Evolutionary conservation across 1,284 basidiomycete species (phyloP), one percentile per base, ranked within the genome.

Genomic region (Mycosarcoma maydis): DNA sequence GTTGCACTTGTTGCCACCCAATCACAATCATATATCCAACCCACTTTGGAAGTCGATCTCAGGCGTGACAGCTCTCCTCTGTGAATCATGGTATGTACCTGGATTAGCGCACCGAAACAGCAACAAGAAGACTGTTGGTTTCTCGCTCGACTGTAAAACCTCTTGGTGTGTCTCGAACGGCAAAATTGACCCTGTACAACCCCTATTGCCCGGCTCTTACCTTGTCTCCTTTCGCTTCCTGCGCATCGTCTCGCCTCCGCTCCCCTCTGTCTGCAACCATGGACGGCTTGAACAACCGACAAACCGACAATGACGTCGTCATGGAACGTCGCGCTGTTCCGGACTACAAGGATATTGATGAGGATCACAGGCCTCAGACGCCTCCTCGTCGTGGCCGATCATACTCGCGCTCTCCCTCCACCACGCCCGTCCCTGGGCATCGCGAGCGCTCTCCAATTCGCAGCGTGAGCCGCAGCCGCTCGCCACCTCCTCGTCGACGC

Each of bases 291-390:
- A 43, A 56, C 32, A 16, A 34, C 3, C 6, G 17, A 11, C 20
- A 11, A 45, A 34, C n/a, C 26, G 11, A 11, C 10, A 11, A 24
- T 14, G 46, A 49, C 27, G 22, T 40, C 32, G 30, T 29, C 40
- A 49, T 50, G 41, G 49, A 61, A 43, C 58, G 50, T 13, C 48
- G 46, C 23, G 17, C 52, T n/a, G 19, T 49, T 40, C 55, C 58
- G 38, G 53, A 71, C 51, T 65, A 66, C 50, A 48, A 58, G 45
- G 68, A 71, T 32, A 59, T 66, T 36, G 61, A 71, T 48, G 47
- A 65, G 30, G 68, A 71, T 38, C 55, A 56, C 24, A 46, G 57
- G 46, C 61, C 57, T 22, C 49, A 53, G 27, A 45, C 52, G 27
- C 55, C 48, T 27, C 29, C 56, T 48, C 45, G 50, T 33, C 60